Conservation (phyloP, 768 basidiomycete genomes). For the Pleurotus salmoneostramineus region DNA sequence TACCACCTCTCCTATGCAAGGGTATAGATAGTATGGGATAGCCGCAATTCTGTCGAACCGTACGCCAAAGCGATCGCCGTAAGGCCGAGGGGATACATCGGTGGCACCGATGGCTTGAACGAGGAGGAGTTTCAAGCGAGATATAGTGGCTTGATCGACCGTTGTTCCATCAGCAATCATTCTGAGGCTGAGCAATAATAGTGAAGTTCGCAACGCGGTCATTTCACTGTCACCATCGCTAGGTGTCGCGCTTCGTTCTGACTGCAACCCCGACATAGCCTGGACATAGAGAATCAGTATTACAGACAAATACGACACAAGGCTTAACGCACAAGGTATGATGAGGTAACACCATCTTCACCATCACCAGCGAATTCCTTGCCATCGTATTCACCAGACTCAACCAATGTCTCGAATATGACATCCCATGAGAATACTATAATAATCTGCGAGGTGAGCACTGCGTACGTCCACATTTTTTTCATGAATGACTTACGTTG, state of each 20-base stretch:
- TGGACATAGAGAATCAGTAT: constrained; percentile 13
- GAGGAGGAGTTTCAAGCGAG: constrained; percentile 59
- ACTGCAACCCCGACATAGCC: constrained; percentile 43
- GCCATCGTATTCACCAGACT: constrained; percentile 43
- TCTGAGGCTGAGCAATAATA: constrained; percentile 55
- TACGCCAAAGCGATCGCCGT: constrained; percentile 44
- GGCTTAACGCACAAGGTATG: constrained; percentile 33
- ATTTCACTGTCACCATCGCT: constrained; percentile 41
- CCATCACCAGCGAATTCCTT: constrained; percentile 24
- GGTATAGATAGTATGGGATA: constrained; percentile 38
- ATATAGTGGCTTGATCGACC: constrained; percentile 45
- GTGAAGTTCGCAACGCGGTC: constrained; percentile 38
- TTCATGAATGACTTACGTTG: constrained; percentile 35
- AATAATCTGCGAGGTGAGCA: constrained; percentile 1
- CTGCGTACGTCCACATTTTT: not conserved
- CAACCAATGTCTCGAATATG: constrained; percentile 53
- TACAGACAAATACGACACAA: not conserved
- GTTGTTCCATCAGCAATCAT: constrained; percentile 64
- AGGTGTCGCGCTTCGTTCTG: constrained; percentile 17
- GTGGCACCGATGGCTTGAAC: constrained; percentile 51
- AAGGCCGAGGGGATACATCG: constrained; percentile 41
- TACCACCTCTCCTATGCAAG: constrained; percentile 58
- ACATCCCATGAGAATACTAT: constrained; percentile 65
- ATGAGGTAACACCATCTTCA: constrained; percentile 33
- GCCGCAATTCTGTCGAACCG: constrained; percentile 44